Conservation (phyloP, 2,329 filamentous ascomycete species). For the Cyphellophora europaea region DNA sequence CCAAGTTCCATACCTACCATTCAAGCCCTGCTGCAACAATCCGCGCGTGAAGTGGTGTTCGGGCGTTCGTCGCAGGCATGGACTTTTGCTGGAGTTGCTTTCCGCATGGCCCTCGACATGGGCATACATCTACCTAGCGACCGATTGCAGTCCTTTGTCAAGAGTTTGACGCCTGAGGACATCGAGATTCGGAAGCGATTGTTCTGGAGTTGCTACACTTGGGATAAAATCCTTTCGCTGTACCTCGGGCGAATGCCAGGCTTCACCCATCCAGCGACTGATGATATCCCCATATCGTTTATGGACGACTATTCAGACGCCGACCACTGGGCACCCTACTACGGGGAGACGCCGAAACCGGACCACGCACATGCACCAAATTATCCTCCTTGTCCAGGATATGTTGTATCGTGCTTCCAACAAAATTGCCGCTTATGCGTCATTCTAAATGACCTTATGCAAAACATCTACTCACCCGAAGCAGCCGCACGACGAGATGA, state of each 20-base stretch:
- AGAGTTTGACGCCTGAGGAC: conserved; percentile 20
- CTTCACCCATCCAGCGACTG: conserved; percentile 14
- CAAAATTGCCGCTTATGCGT: conserved; percentile 32
- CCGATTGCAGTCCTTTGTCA: conserved; percentile 17
- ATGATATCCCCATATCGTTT: conserved; percentile 17
- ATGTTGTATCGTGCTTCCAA: conserved; percentile 22
- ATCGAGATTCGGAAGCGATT: conserved; percentile 22
- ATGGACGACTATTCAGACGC: conserved; percentile 21
- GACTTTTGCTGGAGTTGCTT: conserved; percentile 22
- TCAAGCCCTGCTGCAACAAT: conserved; percentile 22
- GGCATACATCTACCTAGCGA: conserved; percentile 21
- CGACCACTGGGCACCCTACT: conserved; percentile 22
- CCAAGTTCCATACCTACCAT: conserved; percentile 21
- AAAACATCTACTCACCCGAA: conserved; percentile 35
- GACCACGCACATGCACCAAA: conserved; percentile 10
- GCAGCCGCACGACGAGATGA: conserved; percentile 27
- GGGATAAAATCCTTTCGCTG: conserved; percentile 22
- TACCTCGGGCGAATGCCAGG: conserved; percentile 23
- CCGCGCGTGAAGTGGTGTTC: conserved; percentile 21
- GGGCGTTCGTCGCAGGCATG: conserved; percentile 21
- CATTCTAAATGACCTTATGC: conserved; percentile 38
- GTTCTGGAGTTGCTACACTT: conserved; percentile 16
- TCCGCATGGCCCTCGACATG: conserved; percentile 23
- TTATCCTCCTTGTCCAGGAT: conserved; percentile 19
- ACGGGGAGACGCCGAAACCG: conserved; percentile 16